These are phyloP conservation scores for Fusarium piperis DNA, from an alignment of 2,329 filamentous ascomycete species.

Conservation along the genomic window DNA sequence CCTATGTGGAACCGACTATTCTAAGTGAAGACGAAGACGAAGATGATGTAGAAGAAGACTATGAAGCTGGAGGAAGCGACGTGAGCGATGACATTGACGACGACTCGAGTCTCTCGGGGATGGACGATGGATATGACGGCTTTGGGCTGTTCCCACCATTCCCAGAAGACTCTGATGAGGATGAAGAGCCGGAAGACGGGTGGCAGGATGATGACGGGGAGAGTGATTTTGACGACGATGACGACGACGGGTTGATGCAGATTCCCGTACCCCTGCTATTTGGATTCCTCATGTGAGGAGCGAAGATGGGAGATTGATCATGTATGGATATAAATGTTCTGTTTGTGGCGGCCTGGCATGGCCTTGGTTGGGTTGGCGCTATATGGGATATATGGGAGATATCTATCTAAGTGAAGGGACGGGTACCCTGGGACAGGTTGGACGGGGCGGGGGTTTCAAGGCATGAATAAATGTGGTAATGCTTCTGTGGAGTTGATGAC, in stretches of 20 bases:
- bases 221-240: conserved; percentile 35
- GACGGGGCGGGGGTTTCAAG: conserved; percentile 8
- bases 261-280: conserved; percentile 34
- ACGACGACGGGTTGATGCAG: conserved; percentile 26
- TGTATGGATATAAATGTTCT: background rate
- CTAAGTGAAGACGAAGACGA: conserved; percentile 9
- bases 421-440: conserved; percentile 9
- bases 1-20: conserved; percentile 32
- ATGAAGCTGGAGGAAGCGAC: conserved; percentile 8
- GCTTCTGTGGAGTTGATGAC: background rate
- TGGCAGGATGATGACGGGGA: conserved; percentile 15
- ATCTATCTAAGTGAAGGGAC: conserved; percentile 3
- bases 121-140: conserved; percentile 17
- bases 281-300: conserved; percentile 34
- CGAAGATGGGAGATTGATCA: background rate
- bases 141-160: conserved; percentile 13
- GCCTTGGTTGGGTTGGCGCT: conserved; percentile 21
- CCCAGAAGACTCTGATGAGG: conserved; percentile 14
- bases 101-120: conserved; percentile 19
- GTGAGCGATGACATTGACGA: conserved; percentile 31
- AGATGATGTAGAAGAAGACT: conserved; percentile 5
- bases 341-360: background rate
- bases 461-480: conserved; percentile 4
- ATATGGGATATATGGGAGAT: conserved; percentile 10
- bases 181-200: conserved; percentile 19